phyloP scores from a whole-genome alignment of 352 stramenopile genomes.

The Pythium dissotocum region DNA sequence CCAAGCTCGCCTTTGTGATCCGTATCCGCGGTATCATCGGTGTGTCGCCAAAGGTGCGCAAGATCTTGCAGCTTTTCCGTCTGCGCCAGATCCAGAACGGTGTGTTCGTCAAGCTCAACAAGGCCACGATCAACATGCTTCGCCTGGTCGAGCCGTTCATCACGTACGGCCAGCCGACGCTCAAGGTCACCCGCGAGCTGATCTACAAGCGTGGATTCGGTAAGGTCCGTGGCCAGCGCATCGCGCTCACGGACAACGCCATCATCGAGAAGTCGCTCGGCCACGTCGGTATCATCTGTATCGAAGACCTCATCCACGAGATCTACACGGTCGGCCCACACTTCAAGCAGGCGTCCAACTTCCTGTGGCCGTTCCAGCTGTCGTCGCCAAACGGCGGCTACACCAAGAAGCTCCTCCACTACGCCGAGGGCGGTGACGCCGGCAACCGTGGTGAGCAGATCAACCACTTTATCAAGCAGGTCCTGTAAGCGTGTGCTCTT shows the following conservation, averaged over 20 bases:
- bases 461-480: constrained; percentile 94
- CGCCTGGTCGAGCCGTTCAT: constrained; percentile 98
- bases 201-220: constrained; percentile 99
- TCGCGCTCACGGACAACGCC: constrained; percentile 96
- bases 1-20: constrained; percentile 98
- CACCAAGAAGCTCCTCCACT: constrained; percentile 95
- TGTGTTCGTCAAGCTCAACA: constrained; percentile 99
- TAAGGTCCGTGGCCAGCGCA: constrained; percentile 98
- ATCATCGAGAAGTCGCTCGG: constrained; percentile 96
- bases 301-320: constrained; percentile 99
- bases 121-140: constrained; percentile 99
- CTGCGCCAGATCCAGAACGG: constrained; percentile 99
- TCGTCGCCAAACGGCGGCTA: constrained; percentile 95
- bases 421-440: constrained; percentile 92
- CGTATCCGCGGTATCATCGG: constrained; percentile 99
- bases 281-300: constrained; percentile 97
- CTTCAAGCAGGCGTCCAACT: constrained; percentile 99
- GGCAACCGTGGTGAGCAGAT: constrained; percentile 93
- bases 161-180: constrained; percentile 97
- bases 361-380: constrained; percentile 99
- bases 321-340: constrained; percentile 98
- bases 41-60: constrained; percentile 91
- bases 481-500: constrained; percentile 75
- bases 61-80: constrained; percentile 99
- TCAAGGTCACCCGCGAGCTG: constrained; percentile 97